phyloP scores from a whole-genome alignment of 257 asterid species.

The Rubia yunnanensis region DNA sequence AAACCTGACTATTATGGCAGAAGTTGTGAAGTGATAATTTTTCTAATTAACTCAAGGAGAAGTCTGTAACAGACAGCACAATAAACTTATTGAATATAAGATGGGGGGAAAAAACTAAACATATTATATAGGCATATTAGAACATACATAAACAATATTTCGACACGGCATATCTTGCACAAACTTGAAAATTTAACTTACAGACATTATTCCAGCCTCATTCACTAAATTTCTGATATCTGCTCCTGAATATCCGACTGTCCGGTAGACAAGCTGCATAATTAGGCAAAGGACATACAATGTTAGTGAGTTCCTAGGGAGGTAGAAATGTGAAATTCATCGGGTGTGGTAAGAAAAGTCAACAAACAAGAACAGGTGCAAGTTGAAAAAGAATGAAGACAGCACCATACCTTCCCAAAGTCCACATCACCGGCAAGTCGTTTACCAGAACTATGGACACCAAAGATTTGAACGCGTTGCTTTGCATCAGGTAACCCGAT shows the following conservation, averaged over 20 bases:
- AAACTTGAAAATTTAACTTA: constrained; percentile 39
- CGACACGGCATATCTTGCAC: constrained; percentile 8
- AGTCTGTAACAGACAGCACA: too few species aligned
- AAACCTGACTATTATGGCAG: too few species aligned
- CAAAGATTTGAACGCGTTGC: constrained; percentile 88
- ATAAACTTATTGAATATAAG: too few species aligned
- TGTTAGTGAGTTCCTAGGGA: not conserved
- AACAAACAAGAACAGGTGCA: not conserved
- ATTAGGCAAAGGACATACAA: constrained; percentile 10
- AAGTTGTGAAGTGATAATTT: not conserved
- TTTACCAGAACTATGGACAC: constrained; percentile 92
- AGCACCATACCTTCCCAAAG: constrained; percentile 58
- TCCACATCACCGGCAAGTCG: constrained; percentile 77
- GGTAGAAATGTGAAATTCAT: not conserved
- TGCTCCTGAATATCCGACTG: constrained; percentile 98
- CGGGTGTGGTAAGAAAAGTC: not conserved
- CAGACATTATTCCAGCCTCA: constrained; percentile 97
- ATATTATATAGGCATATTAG: too few species aligned
- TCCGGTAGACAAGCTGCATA: constrained; percentile 90
- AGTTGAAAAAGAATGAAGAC: constrained; percentile 10
- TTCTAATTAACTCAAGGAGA: not conserved
- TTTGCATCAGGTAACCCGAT: constrained; percentile 94
- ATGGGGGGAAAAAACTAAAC: too few species aligned
- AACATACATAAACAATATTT: too few species aligned
- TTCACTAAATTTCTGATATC: constrained; percentile 89